Percentiles rank a stretch among this genome's conserved stretches.
Evolutionary conservation across 139 green algal species (phyloP).

Genomic region (Coelastrella sp.): DNA sequence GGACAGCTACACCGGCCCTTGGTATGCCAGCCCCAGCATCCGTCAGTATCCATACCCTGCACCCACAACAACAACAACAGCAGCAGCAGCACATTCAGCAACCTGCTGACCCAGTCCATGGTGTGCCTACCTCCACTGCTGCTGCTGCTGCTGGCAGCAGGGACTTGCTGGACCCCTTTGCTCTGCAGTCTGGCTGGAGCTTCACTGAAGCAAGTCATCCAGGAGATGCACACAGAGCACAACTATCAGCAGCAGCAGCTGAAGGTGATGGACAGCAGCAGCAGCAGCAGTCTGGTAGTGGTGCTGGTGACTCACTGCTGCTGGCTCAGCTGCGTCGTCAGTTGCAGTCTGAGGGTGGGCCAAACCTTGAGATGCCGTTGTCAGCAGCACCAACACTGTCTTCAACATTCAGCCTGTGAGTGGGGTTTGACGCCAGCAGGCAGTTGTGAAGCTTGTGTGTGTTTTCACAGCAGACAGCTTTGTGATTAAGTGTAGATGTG

Average conservation of each 20-base stretch:
- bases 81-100: conserved; percentile 1
- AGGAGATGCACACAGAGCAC: neutral
- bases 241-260: neutral
- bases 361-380: conserved; percentile 28
- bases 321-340: conserved; percentile 30
- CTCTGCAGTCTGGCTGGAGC: conserved; percentile 3
- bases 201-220: neutral
- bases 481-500: neutral
- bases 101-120: neutral
- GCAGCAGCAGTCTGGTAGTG: neutral
- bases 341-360: conserved; percentile 27
- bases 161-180: conserved; percentile 1
- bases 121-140: neutral
- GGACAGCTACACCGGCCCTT: neutral
- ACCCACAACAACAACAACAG: neutral
- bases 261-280: neutral
- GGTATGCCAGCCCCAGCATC: neutral
- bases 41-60: neutral
- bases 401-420: conserved; percentile 23
- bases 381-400: conserved; percentile 36
- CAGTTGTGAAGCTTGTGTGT: neutral
- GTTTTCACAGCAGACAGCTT: neutral
- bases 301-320: neutral
- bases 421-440: no score
- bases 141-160: conserved; percentile 7